Evolutionary conservation across 2,329 filamentous ascomycete species (phyloP), one percentile per base, ranked within the genome.

Genomic region (Calonectria crousiana): DNA sequence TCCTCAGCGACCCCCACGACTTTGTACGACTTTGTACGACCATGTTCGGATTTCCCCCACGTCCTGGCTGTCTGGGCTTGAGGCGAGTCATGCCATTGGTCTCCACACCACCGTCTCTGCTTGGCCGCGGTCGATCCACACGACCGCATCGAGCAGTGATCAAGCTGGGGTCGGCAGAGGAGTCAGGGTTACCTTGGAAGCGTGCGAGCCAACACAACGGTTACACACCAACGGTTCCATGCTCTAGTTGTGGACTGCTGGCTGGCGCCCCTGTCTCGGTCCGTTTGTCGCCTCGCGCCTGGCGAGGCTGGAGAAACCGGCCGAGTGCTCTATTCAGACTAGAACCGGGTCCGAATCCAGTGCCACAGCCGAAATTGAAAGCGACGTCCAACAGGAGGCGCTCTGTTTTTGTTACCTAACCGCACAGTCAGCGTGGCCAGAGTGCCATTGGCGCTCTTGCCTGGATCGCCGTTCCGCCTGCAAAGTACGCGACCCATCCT

Each of bases 61-160:
- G 67, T 65, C 23, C 32, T 52, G 23, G 53, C 30, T 53, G 52
- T 44, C 51, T 47, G 60, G 62, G 66, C 41, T n/a, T 56, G 51
- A 69, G 53, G 52, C 58, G 38, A 69, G 73, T 67, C 67, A 60
- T 67, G 52, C 60, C 67, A 62, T 44, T 13, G 36, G 67, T 44
- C 62, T 56, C 71, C 73, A 71, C 67, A 58, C 64, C 73, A 73
- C 71, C 62, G 73, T 67, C 44, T 58, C 38, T 34, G 56, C 65
- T 64, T 65, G 71, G 66, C 64, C 38, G 52, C 60, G 58, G 51
- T 47, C 69, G 71, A 66, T 75, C 71, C 73, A 74, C 73, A 71
- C 28, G 38, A 36, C 67, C 71, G 32, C 71, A 73, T 67, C 41
- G 26, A 56, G 69, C 34, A 74, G 53, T 66, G 65, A 66, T 69